phyloP scores from a whole-genome alignment of 257 asterid genomes.

The Rhazya stricta region DNA sequence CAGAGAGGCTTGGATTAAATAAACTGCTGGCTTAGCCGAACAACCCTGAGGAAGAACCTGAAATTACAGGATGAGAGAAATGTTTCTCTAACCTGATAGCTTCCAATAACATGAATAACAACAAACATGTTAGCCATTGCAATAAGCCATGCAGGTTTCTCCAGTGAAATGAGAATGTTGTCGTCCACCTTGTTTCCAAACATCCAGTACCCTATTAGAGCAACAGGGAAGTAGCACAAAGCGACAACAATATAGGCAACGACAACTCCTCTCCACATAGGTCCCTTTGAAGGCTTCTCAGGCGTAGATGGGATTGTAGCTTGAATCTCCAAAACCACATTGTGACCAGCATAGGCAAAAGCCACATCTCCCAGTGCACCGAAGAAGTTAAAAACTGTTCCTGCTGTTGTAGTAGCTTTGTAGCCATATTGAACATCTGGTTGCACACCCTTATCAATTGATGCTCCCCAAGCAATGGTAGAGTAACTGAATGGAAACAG shows the following conservation, averaged over 20 bases:
- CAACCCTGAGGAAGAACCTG: neutral
- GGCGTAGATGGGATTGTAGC: slow-evolving; percentile 94
- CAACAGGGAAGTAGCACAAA: slow-evolving; percentile 85
- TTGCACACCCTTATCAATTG: slow-evolving; percentile 60
- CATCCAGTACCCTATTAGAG: slow-evolving; percentile 66
- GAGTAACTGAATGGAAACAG: slow-evolving; percentile 48
- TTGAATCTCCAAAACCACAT: slow-evolving; percentile 83
- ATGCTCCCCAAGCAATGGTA: slow-evolving; percentile 88
- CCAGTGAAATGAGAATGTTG: slow-evolving; percentile 51
- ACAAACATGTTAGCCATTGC: slow-evolving; percentile 93
- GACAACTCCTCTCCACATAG: slow-evolving; percentile 93
- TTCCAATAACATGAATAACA: slow-evolving; percentile 85
- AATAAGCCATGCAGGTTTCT: slow-evolving; percentile 75
- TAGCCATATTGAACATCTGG: slow-evolving; percentile 61
- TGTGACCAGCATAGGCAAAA: slow-evolving; percentile 92
- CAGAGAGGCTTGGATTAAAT: neutral
- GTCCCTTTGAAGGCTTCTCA: slow-evolving; percentile 75
- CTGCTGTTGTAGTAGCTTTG: slow-evolving; percentile 42
- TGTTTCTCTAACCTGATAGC: slow-evolving; percentile 66
- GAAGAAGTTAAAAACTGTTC: slow-evolving; percentile 70
- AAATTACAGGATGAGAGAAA: neutral
- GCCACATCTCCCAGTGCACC: slow-evolving; percentile 83
- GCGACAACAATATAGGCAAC: slow-evolving; percentile 90
- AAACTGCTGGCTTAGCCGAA: neutral
- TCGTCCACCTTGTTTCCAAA: slow-evolving; percentile 57